Evolutionary conservation across 495 filamentous ascomycete genomes (phyloP), one percentile per base, ranked within the genome.

Genomic region (Staphylotrichum longicolle): DNA sequence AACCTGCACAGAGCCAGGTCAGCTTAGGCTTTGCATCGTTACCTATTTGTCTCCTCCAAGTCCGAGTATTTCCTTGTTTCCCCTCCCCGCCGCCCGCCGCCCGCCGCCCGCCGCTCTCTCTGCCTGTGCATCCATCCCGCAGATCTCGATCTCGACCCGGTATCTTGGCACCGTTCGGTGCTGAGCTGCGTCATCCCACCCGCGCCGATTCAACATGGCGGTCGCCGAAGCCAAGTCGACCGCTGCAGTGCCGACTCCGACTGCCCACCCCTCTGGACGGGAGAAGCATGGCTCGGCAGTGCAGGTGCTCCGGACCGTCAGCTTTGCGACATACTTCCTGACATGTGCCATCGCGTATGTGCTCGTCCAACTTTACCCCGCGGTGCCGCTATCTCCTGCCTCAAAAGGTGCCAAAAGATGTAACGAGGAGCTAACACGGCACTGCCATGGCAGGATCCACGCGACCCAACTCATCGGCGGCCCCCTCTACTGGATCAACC

Each of bases 401-500:
- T 27, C 20, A 27, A 27, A 27, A 27, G 20, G 20, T 27, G 20
- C 20, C 20, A 27, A 27, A 27, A 27, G 20, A 1, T 27, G 20
- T 1, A 27, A 27, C 20, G 20, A 27, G 1, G 20, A 27, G 20
- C 20, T 27, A 27, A 27, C 20, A 27, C 20, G 20, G 20, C 20
- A 27, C 20, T 57, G 44, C 50, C 15, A 59, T 11, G 14, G 30
- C 65, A 86, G 87, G 34, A 85, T 91, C 67, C 77, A 83, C 63
- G 57, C 75, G 15, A 83, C 85, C 30, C 88, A 93, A 70, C 76
- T 90, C 54, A 63, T 92, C 60, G 88, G 88, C 44, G 75, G 81
- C 0, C 87, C 86, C 42, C 75, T 92, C 14, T 92, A 92, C 68
- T 83, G 84, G 66, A 71, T 89, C 62, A 85, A 82, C 69, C 84